Evolutionary conservation across 192 early-diverging fungal species (phyloP), one percentile per base, ranked within the genome.

Genomic region (Rhizoclosmatium sp.): DNA sequence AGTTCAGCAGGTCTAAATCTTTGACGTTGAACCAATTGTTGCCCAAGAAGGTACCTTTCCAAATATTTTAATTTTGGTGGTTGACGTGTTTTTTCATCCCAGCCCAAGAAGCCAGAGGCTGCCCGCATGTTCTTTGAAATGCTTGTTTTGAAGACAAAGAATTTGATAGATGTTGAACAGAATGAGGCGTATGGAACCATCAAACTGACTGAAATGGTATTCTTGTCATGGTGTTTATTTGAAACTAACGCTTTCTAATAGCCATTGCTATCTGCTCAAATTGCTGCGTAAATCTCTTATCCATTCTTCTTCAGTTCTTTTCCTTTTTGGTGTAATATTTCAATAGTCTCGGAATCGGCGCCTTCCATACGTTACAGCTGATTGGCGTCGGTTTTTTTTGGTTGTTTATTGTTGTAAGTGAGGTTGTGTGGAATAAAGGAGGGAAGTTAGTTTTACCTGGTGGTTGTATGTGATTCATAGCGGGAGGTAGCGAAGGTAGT

Each of bases 81-180:
- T 71, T 80, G 12, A 14, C 59, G 40, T 60, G 45, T 12, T 61
- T 75, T 60, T 60, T 61, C 9, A 41, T 65, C 66, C 5, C 69
- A 85, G 84, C 73, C 70, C 10, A 90, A 86, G 46, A 88, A 92
- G 40, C 76, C 85, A 9, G 93, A 93, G 66, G 93, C 94, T 14
- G 95, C 92, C 44, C 89, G 91, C 64, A 80, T 95, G 59, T 99
- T 99, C 82, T 98, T 96, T 84, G 98, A 99, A 81, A 75, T 98
- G 39, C 84, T 99, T 46, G 93, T 98, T 3, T 85, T 99, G 49
- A 92, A 94, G 71, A 95, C 97, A 1, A 93, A 92, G 75, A 91
- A 94, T 78, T 88, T 96, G 82, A 83, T 99, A 54, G 85, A 93
- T 42, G 92, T 97, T 3, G 78, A 92, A 58, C 98, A 99, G 82